Evolutionary conservation across 1,284 basidiomycete genomes (phyloP), one percentile per base, ranked within the genome.

Genomic region (Xerocomus amazonicus): DNA sequence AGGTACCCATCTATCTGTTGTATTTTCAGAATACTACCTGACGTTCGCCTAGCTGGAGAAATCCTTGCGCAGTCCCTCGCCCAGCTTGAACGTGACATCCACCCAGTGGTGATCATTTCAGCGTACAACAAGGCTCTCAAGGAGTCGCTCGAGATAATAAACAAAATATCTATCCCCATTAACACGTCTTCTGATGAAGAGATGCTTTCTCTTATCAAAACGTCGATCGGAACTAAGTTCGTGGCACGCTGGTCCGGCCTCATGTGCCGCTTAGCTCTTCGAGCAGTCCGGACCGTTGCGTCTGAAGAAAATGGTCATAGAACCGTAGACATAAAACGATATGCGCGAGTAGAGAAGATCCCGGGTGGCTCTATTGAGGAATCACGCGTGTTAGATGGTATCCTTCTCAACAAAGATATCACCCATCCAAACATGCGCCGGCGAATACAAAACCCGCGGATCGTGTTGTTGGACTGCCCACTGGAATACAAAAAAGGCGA

Each of bases 401-500:
- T 99, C 53, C 95, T 99, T 88, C 72, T 99, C 65, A 98, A 97
- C 83, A 99, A 99, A 78, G 96, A 99, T 69, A 91, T 99, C 59
- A 97, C 95, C 0, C 97, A 99, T 71, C 95, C 96, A 26, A 90
- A 92, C 66, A 99, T 98, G 96, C 78, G 95, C 53, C 73, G 96
- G 54, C 76, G 92, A 59, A 99, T 98, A 69, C 81, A 80, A 57
- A 92, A 93, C 61, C 97, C 96, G 6, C 75, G 95, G 19, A 90
- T 98, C 54, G 75, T 98, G 29, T 73, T 99, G 42, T 77, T 99
- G 49, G 96, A 99, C 72, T 99, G 95, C 71, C 93, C 96, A 14
- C 74, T 98, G 50, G 97, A 99, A 74, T 98, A 99, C 77, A 99
- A 98, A 76, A 99, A 98, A 79, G 96, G 96, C 39, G 97, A 99